These are phyloP conservation scores for Daphne laureola DNA, from an alignment of 441 rosid species.

Conservation along the genomic window DNA sequence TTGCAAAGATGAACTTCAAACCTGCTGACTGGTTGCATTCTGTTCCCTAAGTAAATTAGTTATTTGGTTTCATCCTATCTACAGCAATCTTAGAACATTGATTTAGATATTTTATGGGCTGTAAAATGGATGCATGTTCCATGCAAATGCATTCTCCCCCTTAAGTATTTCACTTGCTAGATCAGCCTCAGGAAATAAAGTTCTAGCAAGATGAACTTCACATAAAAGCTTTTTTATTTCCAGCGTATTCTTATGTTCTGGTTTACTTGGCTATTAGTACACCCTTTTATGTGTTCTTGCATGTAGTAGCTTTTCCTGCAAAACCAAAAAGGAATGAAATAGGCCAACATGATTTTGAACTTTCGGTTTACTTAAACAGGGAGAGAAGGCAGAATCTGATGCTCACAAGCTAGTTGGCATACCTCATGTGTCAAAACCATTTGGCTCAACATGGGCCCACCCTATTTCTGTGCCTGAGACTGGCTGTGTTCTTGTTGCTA, in stretches of 20 bases:
- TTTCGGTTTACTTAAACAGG: slow-evolving; percentile 33
- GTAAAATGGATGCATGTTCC: too few relatives aligned
- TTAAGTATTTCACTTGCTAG: too few relatives aligned
- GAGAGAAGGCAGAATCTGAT: slow-evolving; percentile 43
- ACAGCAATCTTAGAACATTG: too few relatives aligned
- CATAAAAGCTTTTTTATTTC: too few relatives aligned
- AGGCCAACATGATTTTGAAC: slow-evolving; percentile 1
- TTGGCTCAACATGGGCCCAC: slow-evolving; percentile 79
- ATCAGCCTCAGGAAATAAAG: too few relatives aligned
- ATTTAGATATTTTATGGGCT: too few relatives aligned
- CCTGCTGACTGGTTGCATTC: too few relatives aligned
- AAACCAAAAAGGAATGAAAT: neutral
- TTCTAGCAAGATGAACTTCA: too few relatives aligned
- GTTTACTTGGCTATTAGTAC: neutral
- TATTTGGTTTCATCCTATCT: too few relatives aligned
- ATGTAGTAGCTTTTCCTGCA: slow-evolving; percentile 1
- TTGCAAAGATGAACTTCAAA: too few relatives aligned
- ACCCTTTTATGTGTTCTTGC: neutral
- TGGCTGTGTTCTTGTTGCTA: slow-evolving; percentile 93
- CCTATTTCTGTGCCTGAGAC: slow-evolving; percentile 85
- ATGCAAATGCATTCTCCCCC: too few relatives aligned
- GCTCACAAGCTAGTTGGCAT: slow-evolving; percentile 32
- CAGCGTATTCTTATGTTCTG: neutral
- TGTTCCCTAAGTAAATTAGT: too few relatives aligned
- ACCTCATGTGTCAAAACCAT: slow-evolving; percentile 41